Evolutionary conservation across 768 basidiomycete species (phyloP).

Genomic region (Glaciozyma antarctica): DNA sequence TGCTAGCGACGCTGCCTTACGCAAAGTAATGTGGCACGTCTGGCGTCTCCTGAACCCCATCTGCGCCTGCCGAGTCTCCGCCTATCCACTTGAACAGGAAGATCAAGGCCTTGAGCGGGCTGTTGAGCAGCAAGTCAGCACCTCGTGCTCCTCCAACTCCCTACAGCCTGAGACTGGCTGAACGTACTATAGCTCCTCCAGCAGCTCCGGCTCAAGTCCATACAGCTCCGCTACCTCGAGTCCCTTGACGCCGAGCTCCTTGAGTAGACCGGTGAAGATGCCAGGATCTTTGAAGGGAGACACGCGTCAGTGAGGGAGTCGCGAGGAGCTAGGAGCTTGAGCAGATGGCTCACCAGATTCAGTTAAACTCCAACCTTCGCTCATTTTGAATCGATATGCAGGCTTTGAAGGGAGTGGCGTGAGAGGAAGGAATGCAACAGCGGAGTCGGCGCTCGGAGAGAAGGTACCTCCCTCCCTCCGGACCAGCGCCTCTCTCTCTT

Average conservation of each 20-base stretch:
- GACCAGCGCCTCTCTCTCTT: too few species aligned
- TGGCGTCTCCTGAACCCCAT: conserved; percentile 39
- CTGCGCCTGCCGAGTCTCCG: conserved; percentile 33
- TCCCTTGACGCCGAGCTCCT: conserved; percentile 62
- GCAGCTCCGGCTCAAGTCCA: conserved; percentile 52
- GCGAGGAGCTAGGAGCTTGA: not conserved
- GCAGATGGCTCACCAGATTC: not conserved
- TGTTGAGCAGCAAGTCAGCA: conserved; percentile 43
- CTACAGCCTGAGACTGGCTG: not conserved
- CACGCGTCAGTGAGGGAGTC: not conserved
- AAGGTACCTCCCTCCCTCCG: too few species aligned
- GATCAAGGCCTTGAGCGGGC: conserved; percentile 76
- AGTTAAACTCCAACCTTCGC: not conserved
- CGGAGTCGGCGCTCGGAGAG: too few species aligned
- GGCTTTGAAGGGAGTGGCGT: too few species aligned
- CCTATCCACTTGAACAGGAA: conserved; percentile 98
- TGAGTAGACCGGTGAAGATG: conserved; percentile 59
- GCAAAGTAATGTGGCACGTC: conserved; percentile 61
- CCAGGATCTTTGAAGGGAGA: conserved; percentile 17
- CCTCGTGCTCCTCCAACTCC: not conserved
- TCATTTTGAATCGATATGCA: too few species aligned
- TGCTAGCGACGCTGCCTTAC: conserved; percentile 41
- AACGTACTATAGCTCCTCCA: conserved; percentile 12
- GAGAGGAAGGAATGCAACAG: too few species aligned
- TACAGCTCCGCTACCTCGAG: conserved; percentile 81